Conservation (phyloP, 371 early-diverging fungal species). For the Mortierella polycephala region DNA sequence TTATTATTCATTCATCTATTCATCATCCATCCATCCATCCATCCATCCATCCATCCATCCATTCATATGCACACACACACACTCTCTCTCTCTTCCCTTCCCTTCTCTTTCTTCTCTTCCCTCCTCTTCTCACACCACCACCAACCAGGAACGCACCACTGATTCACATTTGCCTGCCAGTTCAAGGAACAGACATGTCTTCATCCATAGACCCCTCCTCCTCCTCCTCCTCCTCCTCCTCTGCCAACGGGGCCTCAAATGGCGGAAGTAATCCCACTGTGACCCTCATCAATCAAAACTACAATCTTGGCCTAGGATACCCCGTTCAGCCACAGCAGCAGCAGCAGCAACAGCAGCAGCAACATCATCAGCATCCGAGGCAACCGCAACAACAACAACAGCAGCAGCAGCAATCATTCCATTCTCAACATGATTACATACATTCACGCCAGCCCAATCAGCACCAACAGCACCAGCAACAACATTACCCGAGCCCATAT, state of each 20-base stretch:
- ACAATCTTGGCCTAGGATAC: constrained; percentile 4
- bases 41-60: constrained; percentile 5
- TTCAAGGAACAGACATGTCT: constrained; percentile 1
- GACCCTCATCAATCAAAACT: constrained; percentile 11
- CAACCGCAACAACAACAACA: constrained; percentile 5
- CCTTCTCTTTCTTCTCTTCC: neutral
- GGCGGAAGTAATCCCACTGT: neutral
- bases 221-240: constrained; percentile 1
- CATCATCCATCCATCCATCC: constrained; percentile 1
- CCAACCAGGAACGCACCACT: neutral
- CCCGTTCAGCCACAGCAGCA: constrained; percentile 7
- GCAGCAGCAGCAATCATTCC: constrained; percentile 12
- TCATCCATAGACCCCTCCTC: constrained; percentile 8
- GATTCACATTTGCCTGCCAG: neutral
- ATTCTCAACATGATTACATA: constrained; percentile 8
- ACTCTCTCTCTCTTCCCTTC: neutral
- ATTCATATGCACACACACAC: neutral
- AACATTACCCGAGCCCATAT: constrained; percentile 6
- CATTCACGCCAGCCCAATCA: constrained; percentile 4
- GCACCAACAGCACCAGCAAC: constrained; percentile 10
- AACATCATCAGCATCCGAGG: constrained; percentile 2
- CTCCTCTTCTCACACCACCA: neutral
- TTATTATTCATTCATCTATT: neutral
- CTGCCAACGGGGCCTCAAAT: neutral
- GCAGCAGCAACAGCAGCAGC: constrained; percentile 15